Conservation (phyloP, 495 filamentous ascomycete species). For the Penicillium dipodomyicola region DNA sequence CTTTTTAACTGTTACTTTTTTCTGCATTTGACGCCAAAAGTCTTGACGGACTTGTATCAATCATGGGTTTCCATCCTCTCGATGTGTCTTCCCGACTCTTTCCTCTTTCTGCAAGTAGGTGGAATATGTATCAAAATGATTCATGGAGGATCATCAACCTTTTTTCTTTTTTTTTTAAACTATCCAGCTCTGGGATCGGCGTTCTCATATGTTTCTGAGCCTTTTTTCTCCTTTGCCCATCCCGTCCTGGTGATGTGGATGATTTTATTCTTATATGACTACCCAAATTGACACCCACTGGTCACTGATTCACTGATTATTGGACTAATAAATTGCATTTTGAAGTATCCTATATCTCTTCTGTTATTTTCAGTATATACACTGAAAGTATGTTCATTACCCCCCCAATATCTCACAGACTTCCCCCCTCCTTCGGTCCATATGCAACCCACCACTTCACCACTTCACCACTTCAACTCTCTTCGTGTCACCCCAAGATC, state of each 20-base stretch:
- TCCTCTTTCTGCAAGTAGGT: not conserved
- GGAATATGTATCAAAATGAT: constrained; percentile 10
- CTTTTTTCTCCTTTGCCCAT: not conserved
- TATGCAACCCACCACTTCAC: not conserved
- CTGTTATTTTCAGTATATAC: not conserved
- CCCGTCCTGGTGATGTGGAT: constrained; percentile 13
- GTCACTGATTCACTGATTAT: not conserved
- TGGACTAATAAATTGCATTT: not conserved
- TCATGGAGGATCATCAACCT: not conserved
- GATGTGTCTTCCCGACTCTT: constrained; percentile 5
- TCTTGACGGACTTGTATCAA: not conserved
- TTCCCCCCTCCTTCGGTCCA: not conserved
- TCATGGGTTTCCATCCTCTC: not conserved
- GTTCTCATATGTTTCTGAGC: constrained; percentile 7
- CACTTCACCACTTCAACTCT: not conserved
- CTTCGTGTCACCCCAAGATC: not conserved
- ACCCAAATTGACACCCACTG: constrained; percentile 15
- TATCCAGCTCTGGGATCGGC: constrained; percentile 1
- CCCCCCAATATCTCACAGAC: not conserved
- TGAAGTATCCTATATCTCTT: not conserved
- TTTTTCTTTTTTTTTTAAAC: not conserved
- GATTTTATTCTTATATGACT: constrained; percentile 10
- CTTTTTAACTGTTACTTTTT: not conserved
- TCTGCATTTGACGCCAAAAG: not conserved
- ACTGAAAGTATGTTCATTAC: not conserved